Evolutionary conservation across 2,329 filamentous ascomycete genomes (phyloP).

Genomic region (Diaporthe sp.): DNA sequence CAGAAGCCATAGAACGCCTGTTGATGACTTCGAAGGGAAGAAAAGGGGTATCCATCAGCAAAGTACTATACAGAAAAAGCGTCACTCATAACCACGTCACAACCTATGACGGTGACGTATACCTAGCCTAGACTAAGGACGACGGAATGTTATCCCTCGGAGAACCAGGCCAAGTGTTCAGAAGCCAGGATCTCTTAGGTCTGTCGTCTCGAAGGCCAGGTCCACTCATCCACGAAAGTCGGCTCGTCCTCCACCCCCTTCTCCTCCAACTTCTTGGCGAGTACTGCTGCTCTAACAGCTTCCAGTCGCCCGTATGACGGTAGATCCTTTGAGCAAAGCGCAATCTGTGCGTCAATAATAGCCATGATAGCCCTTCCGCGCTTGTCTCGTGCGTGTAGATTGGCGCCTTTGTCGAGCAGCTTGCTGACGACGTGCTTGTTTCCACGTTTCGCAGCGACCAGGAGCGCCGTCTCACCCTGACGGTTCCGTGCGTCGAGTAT

Average conservation of each 20-base stretch:
- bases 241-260: constrained; percentile 35
- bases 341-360: constrained; percentile 59
- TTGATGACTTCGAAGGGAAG: background rate
- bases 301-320: constrained; percentile 38
- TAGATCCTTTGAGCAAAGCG: constrained; percentile 18
- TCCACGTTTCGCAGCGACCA: constrained; percentile 66
- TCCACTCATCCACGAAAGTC: constrained; percentile 38
- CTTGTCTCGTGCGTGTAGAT: constrained; percentile 61
- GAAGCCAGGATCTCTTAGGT: background rate
- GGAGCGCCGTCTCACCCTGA: constrained; percentile 67
- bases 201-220: background rate
- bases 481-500: constrained; percentile 66
- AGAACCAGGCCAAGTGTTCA: background rate
- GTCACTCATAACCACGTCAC: background rate
- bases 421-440: constrained; percentile 65
- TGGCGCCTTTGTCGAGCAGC: constrained; percentile 62
- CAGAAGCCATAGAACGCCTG: constrained; percentile 1
- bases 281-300: constrained; percentile 34
- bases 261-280: constrained; percentile 36
- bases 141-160: too few relatives aligned
- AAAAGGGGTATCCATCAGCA: constrained; percentile 35
- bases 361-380: constrained; percentile 61
- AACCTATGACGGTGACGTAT: background rate
- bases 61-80: constrained; percentile 15
- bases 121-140: background rate